phyloP scores from a whole-genome alignment of 768 basidiomycete genomes.

The Suillus tomentosus region DNA sequence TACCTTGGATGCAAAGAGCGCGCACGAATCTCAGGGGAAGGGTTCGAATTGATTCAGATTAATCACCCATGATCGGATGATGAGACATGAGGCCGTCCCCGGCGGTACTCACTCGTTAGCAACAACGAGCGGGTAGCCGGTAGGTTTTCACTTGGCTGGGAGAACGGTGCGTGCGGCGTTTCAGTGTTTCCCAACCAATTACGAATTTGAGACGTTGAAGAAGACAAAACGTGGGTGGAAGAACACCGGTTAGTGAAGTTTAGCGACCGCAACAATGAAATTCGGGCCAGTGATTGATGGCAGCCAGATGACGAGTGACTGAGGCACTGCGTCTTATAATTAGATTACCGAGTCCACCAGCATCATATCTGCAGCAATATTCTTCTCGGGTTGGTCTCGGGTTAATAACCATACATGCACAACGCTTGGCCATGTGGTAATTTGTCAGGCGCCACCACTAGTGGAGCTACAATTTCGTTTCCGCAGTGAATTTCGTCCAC shows the following conservation, averaged over 20 bases:
- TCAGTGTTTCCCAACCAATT: no score
- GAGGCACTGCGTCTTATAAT: background rate
- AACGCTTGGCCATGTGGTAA: background rate
- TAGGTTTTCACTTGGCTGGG: background rate
- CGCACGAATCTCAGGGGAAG: background rate
- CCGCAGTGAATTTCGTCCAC: no score
- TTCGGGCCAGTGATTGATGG: background rate
- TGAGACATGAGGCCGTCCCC: background rate
- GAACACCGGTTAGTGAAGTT: background rate
- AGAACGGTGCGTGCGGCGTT: background rate
- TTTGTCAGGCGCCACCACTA: no score
- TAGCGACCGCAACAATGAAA: conserved; percentile 1
- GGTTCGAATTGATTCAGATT: background rate
- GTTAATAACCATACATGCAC: background rate
- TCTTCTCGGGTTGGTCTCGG: background rate
- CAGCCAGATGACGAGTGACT: background rate
- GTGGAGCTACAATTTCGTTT: no score
- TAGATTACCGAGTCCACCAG: no score
- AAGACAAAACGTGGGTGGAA: background rate
- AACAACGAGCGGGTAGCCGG: background rate
- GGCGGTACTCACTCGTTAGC: background rate
- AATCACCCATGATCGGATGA: conserved; percentile 1
- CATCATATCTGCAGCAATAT: background rate
- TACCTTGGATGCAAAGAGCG: background rate
- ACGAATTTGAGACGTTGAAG: background rate